Percentiles rank a stretch among this genome's conserved stretches.
These are phyloP conservation scores for Syzygium jambos DNA, from an alignment of 345 rosid species.

Conservation along the genomic window DNA sequence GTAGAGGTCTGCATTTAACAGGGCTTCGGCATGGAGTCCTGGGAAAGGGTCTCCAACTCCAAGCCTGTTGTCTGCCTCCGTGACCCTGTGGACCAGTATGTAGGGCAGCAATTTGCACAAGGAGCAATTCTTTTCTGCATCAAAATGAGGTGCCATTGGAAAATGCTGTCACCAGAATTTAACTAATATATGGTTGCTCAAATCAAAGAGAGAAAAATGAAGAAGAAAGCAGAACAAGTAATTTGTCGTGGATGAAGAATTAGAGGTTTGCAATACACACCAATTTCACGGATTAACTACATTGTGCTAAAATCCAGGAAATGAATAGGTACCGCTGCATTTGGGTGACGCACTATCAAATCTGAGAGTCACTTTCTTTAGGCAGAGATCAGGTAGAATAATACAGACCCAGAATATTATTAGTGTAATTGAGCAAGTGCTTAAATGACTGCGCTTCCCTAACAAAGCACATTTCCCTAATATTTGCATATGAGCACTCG, in stretches of 20 bases:
- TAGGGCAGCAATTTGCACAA: background rate
- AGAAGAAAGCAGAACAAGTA: background rate
- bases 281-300: background rate
- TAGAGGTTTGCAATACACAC: background rate
- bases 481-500: background rate
- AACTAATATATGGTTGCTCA: background rate
- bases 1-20: slow-evolving; percentile 37
- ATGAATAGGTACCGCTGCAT: background rate
- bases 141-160: background rate
- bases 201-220: background rate
- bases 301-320: background rate
- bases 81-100: slow-evolving; percentile 46
- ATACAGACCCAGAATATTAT: background rate
- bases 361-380: background rate
- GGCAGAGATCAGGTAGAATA: background rate
- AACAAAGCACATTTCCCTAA: background rate
- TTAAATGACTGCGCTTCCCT: background rate
- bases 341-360: background rate
- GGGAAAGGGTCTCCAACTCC: slow-evolving; percentile 35
- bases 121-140: slow-evolving; percentile 2
- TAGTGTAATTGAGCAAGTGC: background rate
- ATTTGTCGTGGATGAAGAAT: background rate
- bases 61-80: slow-evolving; percentile 57
- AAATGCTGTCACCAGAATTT: background rate
- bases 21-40: slow-evolving; percentile 15